Evolutionary conservation across 2,329 filamentous ascomycete genomes (phyloP), one percentile per base, ranked within the genome.

Genomic region (Aspergillus clavatus): DNA sequence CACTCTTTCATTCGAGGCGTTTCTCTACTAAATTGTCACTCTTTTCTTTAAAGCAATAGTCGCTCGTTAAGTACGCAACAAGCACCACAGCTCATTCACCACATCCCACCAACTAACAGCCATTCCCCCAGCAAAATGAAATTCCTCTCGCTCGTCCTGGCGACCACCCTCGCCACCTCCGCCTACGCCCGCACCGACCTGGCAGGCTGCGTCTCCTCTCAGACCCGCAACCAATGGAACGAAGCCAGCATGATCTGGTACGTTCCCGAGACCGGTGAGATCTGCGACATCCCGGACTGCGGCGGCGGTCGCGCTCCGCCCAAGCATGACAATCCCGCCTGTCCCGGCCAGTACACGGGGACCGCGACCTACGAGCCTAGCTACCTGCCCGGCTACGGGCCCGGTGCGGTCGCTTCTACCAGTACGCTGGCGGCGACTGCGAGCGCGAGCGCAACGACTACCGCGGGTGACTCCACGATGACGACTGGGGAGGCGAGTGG

Each of bases 231-330:
- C 43, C 49, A 59, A 37, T 58, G 55, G 52, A 39, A 58, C 37
- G 48, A 59, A 39, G 56, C 56, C 52, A 60, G 53, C 39, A 51
- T 59, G 50, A 54, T 63, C 51, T 85, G 73, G 72, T 84, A 80
- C 63, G 76, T 83, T 42, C 81, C 81, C 2, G 80, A 68, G 53
- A 80, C 76, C 14, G 80, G 81, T 60, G 81, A 85, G 69, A 71
- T 85, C 60, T 86, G 83, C 73, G 71, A 72, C 8, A 59, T 79
- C 50, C 73, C 82, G 54, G 82, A 86, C 74, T 86, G 83, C 65
- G 82, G 83, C 46, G 83, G 83, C 52, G 83, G 82, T 44, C 74
- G 77, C 37, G 83, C 81, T 7, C 80, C 82, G 3, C 77, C 80
- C 48, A 84, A 81, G 71, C 80, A 77, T 12, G 76, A 73, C 21